Evolutionary conservation across 257 asterid genomes (phyloP).

Genomic region (Ajuga chamaepitys): DNA sequence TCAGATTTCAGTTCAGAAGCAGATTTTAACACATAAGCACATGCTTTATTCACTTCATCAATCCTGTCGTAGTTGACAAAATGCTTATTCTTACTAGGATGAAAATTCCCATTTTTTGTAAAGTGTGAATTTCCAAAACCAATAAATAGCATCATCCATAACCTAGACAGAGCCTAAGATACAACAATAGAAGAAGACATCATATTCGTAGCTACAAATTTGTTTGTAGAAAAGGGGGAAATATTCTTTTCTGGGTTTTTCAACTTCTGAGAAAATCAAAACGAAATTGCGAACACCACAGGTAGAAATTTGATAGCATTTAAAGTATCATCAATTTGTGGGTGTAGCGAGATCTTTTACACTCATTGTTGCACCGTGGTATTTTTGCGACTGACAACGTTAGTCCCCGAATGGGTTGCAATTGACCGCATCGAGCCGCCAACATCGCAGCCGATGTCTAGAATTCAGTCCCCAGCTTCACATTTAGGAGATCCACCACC

Average conservation of each 20-base stretch:
- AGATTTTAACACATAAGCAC: conserved; percentile 53
- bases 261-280: conserved; percentile 15
- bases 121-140: conserved; percentile 27
- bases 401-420: too few species aligned
- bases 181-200: conserved; percentile 25
- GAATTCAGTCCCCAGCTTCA: too few species aligned
- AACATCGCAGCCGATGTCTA: too few species aligned
- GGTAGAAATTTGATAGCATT: background rate
- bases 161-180: conserved; percentile 23
- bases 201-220: conserved; percentile 14
- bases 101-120: conserved; percentile 23
- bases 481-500: too few species aligned
- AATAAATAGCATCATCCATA: conserved; percentile 26
- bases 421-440: too few species aligned
- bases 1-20: conserved; percentile 57
- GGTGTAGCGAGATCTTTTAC: background rate
- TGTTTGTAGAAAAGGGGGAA: background rate
- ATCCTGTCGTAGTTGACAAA: conserved; percentile 45
- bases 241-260: background rate
- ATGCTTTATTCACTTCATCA: conserved; percentile 57
- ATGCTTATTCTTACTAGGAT: conserved; percentile 22
- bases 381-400: too few species aligned
- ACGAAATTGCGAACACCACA: conserved; percentile 11
- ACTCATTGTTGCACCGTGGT: too few species aligned
- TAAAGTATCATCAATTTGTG: background rate